Percentiles rank a stretch among this genome's conserved stretches.
Conservation (phyloP, 2,329 filamentous ascomycete species). For the Neonectria sp. region DNA sequence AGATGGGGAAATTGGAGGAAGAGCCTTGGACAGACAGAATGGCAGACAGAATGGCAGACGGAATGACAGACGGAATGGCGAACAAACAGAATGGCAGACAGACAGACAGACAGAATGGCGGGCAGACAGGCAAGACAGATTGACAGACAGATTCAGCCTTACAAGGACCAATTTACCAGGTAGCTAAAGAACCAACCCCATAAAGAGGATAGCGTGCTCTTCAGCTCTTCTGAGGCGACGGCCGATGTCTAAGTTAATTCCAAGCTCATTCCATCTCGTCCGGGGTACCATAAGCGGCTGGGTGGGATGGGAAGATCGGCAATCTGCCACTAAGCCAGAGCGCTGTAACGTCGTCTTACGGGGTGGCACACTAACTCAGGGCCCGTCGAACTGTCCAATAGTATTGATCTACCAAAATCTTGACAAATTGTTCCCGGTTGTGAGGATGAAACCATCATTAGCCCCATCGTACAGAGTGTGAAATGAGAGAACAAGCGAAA, state of each 20-base stretch:
- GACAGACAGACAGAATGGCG: background rate
- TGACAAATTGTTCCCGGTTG: constrained; percentile 3
- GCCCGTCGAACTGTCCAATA: constrained; percentile 5
- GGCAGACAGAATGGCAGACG: too few relatives aligned
- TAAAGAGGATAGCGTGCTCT: background rate
- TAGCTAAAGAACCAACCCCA: background rate
- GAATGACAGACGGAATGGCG: too few relatives aligned
- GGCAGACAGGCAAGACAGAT: background rate
- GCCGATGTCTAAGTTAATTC: background rate
- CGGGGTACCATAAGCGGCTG: background rate
- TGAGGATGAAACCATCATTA: constrained; percentile 17
- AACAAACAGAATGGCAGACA: too few relatives aligned
- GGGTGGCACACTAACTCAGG: background rate
- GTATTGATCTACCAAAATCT: constrained; percentile 2
- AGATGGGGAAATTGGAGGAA: too few relatives aligned
- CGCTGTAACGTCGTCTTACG: background rate
- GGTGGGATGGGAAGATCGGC: background rate
- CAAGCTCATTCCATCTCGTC: background rate
- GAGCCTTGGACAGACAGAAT: too few relatives aligned
- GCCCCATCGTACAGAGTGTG: constrained; percentile 3
- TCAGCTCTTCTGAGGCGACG: background rate
- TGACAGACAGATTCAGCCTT: background rate
- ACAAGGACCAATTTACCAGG: background rate
- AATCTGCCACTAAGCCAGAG: background rate
- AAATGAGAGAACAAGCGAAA: background rate